These are phyloP conservation scores for Penicillium egyptiacum DNA, from an alignment of 495 filamentous ascomycete genomes.

Conservation along the genomic window DNA sequence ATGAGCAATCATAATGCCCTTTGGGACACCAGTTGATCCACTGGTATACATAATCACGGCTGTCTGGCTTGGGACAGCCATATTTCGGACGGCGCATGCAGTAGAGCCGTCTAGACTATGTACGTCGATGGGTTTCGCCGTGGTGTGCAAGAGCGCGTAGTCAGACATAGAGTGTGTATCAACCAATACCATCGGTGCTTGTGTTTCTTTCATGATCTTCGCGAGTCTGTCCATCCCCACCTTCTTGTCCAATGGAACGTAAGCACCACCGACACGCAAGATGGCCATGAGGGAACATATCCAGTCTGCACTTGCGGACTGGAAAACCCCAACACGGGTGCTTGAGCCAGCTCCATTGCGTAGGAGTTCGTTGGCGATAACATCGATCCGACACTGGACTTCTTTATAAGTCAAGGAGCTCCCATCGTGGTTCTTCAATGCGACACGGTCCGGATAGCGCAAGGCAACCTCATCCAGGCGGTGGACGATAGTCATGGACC, in stretches of 20 bases:
- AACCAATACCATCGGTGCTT: constrained; percentile 20
- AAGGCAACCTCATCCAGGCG: constrained; percentile 31
- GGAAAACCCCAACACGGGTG: constrained; percentile 14
- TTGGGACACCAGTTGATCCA: constrained; percentile 40
- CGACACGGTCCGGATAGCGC: constrained; percentile 9
- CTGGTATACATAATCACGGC: constrained; percentile 46
- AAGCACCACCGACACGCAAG: constrained; percentile 46
- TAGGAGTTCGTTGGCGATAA: constrained; percentile 23
- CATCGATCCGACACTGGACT: constrained; percentile 1
- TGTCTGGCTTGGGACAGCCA: constrained; percentile 12
- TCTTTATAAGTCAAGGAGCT: constrained; percentile 20
- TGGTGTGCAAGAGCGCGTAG: neutral
- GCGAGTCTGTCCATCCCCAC: constrained; percentile 34
- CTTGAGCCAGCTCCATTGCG: neutral
- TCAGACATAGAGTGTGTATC: constrained; percentile 10
- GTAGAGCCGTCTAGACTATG: neutral
- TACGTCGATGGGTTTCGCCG: constrained; percentile 18
- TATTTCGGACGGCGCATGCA: neutral
- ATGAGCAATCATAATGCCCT: constrained; percentile 41
- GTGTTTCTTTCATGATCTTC: constrained; percentile 26
- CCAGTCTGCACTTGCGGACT: constrained; percentile 41
- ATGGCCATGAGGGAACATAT: constrained; percentile 55
- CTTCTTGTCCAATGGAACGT: constrained; percentile 55
- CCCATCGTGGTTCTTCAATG: constrained; percentile 14
- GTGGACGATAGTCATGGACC: constrained; percentile 38